phyloP scores from a whole-genome alignment of 73 alveolate genomes.

The Blepharisma stoltei region DNA sequence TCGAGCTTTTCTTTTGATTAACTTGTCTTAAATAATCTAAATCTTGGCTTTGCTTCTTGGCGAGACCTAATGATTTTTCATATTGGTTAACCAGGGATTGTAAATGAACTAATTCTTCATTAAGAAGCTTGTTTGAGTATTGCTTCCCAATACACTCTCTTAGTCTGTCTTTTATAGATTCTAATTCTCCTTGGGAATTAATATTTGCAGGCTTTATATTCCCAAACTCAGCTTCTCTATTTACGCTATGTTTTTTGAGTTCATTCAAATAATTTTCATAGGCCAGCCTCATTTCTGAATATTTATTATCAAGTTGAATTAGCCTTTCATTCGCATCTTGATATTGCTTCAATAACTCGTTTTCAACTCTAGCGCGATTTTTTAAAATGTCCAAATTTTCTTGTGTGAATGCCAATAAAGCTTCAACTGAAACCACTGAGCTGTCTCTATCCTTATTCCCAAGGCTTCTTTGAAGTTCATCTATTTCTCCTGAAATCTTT shows the following conservation, averaged over 20 bases:
- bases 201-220: not conserved
- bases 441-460: not conserved
- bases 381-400: slow-evolving; percentile 2
- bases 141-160: not conserved
- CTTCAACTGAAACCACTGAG: not conserved
- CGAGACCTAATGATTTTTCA: slow-evolving; percentile 6
- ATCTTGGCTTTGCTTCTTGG: not conserved
- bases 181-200: not conserved
- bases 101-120: not conserved
- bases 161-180: not conserved
- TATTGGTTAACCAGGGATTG: not conserved
- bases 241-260: not conserved
- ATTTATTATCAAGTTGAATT: not conserved
- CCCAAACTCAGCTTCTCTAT: not conserved
- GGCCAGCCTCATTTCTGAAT: not conserved
- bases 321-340: slow-evolving; percentile 17
- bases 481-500: not conserved
- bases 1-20: not conserved
- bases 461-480: not conserved
- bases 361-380: not conserved
- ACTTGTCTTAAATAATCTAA: not conserved
- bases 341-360: not conserved
- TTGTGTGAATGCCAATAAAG: slow-evolving; percentile 3
- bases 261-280: not conserved
- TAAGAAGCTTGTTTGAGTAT: not conserved